phyloP scores from a whole-genome alignment of 1,139 yeast species.

The Diutina sp. region DNA sequence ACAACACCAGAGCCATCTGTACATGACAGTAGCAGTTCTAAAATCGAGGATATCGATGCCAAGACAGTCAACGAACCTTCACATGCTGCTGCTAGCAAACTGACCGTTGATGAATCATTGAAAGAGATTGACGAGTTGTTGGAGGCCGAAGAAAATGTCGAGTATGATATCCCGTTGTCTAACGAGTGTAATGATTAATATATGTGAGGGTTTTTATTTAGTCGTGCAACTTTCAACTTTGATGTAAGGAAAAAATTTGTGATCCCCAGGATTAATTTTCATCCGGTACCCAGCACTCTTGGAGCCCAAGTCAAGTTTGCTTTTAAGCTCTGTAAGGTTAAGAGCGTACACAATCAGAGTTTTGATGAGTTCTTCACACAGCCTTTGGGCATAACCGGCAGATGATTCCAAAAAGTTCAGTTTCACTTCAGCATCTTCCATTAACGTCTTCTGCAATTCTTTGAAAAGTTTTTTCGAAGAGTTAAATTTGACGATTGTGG shows the following conservation, averaged over 20 bases:
- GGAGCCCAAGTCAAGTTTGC: background rate
- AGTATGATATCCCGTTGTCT: conserved; percentile 17
- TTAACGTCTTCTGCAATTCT: background rate
- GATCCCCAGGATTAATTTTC: background rate
- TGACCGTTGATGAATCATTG: conserved; percentile 3
- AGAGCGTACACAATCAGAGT: background rate
- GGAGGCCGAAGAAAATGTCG: conserved; percentile 29
- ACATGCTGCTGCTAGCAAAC: conserved; percentile 1
- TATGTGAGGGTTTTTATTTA: background rate
- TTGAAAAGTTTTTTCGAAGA: background rate
- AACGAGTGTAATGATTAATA: conserved; percentile 3
- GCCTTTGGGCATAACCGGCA: background rate
- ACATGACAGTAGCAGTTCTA: background rate
- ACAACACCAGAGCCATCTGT: background rate
- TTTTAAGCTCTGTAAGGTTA: background rate
- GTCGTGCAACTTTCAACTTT: background rate
- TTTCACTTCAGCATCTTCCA: background rate
- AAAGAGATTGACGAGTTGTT: conserved; percentile 22
- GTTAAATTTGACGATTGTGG: background rate
- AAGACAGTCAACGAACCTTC: conserved; percentile 3
- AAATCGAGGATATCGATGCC: conserved; percentile 4
- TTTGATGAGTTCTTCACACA: background rate
- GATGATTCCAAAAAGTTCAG: background rate
- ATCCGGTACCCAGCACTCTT: background rate
- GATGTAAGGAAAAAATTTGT: background rate